Base-by-base conservation (phyloP, 306 rosid genomes). In the Senna tora region DNA sequence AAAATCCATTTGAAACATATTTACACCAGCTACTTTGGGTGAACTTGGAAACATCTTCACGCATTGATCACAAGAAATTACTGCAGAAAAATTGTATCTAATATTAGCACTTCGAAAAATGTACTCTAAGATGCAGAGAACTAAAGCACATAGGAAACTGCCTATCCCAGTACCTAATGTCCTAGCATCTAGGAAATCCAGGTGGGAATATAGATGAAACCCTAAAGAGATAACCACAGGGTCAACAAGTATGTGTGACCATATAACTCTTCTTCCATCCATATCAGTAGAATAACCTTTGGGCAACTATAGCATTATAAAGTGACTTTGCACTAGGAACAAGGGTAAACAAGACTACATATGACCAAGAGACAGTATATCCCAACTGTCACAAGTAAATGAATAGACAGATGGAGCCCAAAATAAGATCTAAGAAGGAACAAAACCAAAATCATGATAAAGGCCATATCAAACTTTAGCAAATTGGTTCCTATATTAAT, bases 71-170 rank as follows among this genome's bases (percentile, higher is more conserved):
- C 71, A 68, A 16, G 62, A 72, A 73, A 54, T 83, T 83, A 83
- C 87, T 83, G 84, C 84, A 83, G 87, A 83, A 83, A 64, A 79
- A 83, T 62, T 75, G 76, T 83, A 75, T 83, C 87, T 79, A 71
- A 22, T 42, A 64, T 64, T 64, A 64, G 69, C 5, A 64, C 69
- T 64, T 64, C 21, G 32, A 28, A 42, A 64, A 42, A 42, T 42
- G 69, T 43, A 64, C 69, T 64, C 53, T 41, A 71, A 74, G 75
- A 79, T 73, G 62, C 73, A 69, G 45, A 82, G 47, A 82, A 57
- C 85, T 77, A 77, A 77, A 69, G 43, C 77, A 82, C 34, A 64
- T 42, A 77, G 80, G 74, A 73, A 49, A 73, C 65, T 72, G 60
- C 69, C 61, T 38, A 61, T 72, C 77, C 81, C 71, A 50, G 62